Base-by-base conservation (phyloP, 768 basidiomycete species). In the Agaricus blazei region DNA sequence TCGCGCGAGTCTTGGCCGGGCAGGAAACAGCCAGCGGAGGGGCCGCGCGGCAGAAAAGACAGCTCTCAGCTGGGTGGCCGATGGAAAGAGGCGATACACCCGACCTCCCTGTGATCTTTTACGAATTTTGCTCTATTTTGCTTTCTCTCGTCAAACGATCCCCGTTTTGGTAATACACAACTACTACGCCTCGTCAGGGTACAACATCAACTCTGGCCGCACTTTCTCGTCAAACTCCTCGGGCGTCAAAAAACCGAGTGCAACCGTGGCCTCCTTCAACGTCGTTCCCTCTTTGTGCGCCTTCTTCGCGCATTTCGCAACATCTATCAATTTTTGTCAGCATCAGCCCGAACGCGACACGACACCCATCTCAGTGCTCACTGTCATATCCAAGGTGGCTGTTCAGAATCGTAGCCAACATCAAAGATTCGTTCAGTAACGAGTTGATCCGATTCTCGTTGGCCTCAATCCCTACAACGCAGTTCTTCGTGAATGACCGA, bases 241-340 rank as follows among this genome's bases (percentile, higher is more conserved):
- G 0, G 84, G 76, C 1, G 88, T 88, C 64, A 98, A 69, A 70
- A 90, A 86, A 48, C 92, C 93, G 36, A 98, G 81, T 19, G 84
- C 71, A 45, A 98, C 87, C 9, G 94, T 93, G 41, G 97, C 93
- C 73, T 93, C 89, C 77, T 96, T 98, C 70, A 98, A 67, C 57
- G 97, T 98, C 48, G 87, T 90, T 27, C 97, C 97, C 72, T 99
- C 94, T 70, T 89, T 93, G 79, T 98, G 97, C n/a, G 97, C 97
- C 71, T 98, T 98, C 82, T 99, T 99, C 28, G 97, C 97, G 65
- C 90, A 93, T 74, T 91, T 94, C 48, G 97, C 97, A 48, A 98
- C 97, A 72, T 97, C 94, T 98, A 66, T 42, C 41, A 52, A 43
- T 48, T 43, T 60, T 48, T 58, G 57, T 19, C 19, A 19, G 50